Evolutionary conservation across 495 filamentous ascomycete genomes (phyloP).

Genomic region (Penicillium bialowiezense): DNA sequence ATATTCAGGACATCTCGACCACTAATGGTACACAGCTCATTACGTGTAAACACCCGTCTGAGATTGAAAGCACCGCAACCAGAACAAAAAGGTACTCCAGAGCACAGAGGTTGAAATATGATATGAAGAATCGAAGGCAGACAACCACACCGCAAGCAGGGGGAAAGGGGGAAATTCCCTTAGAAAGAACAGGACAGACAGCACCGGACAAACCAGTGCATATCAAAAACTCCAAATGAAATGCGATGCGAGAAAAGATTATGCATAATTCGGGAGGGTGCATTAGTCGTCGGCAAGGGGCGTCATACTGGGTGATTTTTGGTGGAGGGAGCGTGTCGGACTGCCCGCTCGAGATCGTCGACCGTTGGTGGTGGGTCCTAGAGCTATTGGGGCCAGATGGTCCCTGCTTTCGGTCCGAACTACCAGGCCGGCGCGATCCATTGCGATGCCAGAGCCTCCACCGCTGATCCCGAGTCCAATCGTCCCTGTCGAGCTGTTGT

Average conservation of each 20-base stretch:
- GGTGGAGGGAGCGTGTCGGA: slow-evolving; percentile 41
- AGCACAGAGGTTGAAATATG: slow-evolving; percentile 25
- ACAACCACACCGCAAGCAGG: slow-evolving; percentile 1
- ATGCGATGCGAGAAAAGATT: slow-evolving; percentile 19
- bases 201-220: background rate
- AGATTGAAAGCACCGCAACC: slow-evolving; percentile 16
- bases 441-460: slow-evolving; percentile 45
- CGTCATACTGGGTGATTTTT: slow-evolving; percentile 41
- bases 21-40: slow-evolving; percentile 25
- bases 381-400: slow-evolving; percentile 48
- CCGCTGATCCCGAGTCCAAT: slow-evolving; percentile 47
- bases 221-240: slow-evolving; percentile 18
- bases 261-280: slow-evolving; percentile 17
- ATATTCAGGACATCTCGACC: slow-evolving; percentile 22
- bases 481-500: slow-evolving; percentile 52
- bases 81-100: slow-evolving; percentile 26
- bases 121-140: slow-evolving; percentile 25
- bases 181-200: background rate
- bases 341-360: slow-evolving; percentile 45
- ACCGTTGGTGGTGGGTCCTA: slow-evolving; percentile 44
- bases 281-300: slow-evolving; percentile 41
- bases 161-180: slow-evolving; percentile 1
- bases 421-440: slow-evolving; percentile 72
- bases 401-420: slow-evolving; percentile 81
- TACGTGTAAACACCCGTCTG: slow-evolving; percentile 23